Base-by-base conservation (phyloP, 1,284 basidiomycete species). In the Marasmius tenuissimus region DNA sequence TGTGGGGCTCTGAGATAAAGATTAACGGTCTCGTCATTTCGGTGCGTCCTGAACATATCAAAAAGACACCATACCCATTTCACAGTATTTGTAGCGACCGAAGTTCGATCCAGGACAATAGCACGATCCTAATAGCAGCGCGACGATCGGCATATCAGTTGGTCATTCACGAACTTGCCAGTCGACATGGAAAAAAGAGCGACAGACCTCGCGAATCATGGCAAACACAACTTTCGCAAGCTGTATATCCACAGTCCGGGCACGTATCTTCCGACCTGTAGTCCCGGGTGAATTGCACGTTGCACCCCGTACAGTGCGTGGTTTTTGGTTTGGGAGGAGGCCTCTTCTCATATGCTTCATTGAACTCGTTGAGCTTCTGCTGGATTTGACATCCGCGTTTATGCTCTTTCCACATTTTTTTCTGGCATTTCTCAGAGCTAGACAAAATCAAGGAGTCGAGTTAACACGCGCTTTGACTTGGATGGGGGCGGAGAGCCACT, bases 291-390 rank as follows among this genome's bases (percentile, higher is more conserved):
- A 71, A 74, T 57, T 66, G 69, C 4, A 68, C 59, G 40, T 72
- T 70, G 65, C 76, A 78, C 14, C 77, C 76, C 7, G 75, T 78
- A 67, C 76, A 77, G 39, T 73, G 72, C 1, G 72, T 75, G n/a
- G 60, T 65, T 1, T 65, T 66, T 16, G 75, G 75, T 54, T 68
- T 71, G 33, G 65, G 60, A 33, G 64, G 61, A 20, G 68, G 69
- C 45, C 69, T 66, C 10, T 60, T 62, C 14, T 63, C 64, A 34
- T 66, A 58, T 58, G 14, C 35, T n/a, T 39, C 42, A 8, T 58
- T 37, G 45, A 33, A 3, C 20, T 68, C 68, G 62, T 73, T 71
- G 18, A 74, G 58, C 51, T 71, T 66, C 58, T 73, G 67, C 20
- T 76, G 67, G 4, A 77, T 70, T 58, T 73, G 67, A 64, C 76